Conservation (phyloP, 2,329 filamentous ascomycete species). For the Neonectria faginata region DNA sequence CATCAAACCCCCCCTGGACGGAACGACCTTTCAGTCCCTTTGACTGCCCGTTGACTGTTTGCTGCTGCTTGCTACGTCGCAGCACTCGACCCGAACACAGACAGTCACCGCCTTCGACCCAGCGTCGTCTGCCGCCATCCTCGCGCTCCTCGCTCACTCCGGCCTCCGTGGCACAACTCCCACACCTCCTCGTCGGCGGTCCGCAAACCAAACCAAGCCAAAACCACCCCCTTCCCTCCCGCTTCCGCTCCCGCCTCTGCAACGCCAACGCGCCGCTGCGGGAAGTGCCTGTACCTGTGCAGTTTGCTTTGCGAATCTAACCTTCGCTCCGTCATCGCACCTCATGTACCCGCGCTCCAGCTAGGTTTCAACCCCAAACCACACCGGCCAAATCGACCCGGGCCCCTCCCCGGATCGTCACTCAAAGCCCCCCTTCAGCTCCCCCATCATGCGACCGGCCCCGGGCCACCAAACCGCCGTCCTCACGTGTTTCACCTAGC, state of each 20-base stretch:
- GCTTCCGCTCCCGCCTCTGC: slow-evolving; percentile 4
- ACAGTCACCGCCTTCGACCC: slow-evolving; percentile 23
- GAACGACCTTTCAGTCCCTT: slow-evolving; percentile 18
- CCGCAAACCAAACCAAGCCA: background rate
- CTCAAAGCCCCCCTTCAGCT: slow-evolving; percentile 14
- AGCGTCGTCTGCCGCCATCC: background rate
- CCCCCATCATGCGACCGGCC: slow-evolving; percentile 56
- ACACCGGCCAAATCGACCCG: slow-evolving; percentile 33
- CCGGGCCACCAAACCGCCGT: slow-evolving; percentile 51
- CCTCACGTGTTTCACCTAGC: slow-evolving; percentile 29
- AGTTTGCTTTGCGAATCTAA: slow-evolving; percentile 27
- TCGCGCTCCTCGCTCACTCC: background rate
- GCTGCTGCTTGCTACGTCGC: slow-evolving; percentile 12
- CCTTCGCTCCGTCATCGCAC: slow-evolving; percentile 27
- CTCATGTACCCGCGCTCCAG: slow-evolving; percentile 26
- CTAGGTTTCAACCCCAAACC: slow-evolving; percentile 39
- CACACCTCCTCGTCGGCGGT: background rate
- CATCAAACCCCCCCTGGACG: slow-evolving; percentile 11
- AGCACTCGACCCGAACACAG: slow-evolving; percentile 15
- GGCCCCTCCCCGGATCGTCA: slow-evolving; percentile 27
- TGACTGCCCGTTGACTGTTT: background rate
- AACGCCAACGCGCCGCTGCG: background rate
- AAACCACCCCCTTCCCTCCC: background rate
- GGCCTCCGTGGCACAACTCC: background rate
- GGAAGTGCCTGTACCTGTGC: slow-evolving; percentile 17